Evolutionary conservation across 2,329 filamentous ascomycete genomes (phyloP).

Genomic region (Scortechinia acanthostroma): DNA sequence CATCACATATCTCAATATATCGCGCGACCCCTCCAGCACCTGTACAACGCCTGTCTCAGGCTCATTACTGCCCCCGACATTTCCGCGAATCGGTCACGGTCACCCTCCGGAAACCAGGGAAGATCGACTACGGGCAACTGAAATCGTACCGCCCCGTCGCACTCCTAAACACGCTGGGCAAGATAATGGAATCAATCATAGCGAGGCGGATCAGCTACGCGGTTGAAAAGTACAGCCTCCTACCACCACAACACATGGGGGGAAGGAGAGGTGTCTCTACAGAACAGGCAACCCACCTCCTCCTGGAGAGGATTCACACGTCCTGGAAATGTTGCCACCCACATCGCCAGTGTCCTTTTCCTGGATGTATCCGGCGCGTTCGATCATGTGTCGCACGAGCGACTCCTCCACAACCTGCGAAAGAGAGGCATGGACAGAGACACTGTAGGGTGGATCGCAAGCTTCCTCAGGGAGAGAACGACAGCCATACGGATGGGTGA

Average conservation of each 20-base stretch:
- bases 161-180: conserved; percentile 10
- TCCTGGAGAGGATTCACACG: conserved; percentile 1
- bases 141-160: conserved; percentile 15
- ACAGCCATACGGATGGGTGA: conserved; percentile 8
- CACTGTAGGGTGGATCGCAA: conserved; percentile 10
- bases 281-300: conserved; percentile 3
- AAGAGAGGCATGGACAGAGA: conserved; percentile 7
- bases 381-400: conserved; percentile 8
- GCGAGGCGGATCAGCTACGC: conserved; percentile 8
- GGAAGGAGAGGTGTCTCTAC: conserved; percentile 2
- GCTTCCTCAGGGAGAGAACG: conserved; percentile 8
- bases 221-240: conserved; percentile 6
- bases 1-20: conserved; percentile 5
- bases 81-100: conserved; percentile 4
- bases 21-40: background rate
- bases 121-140: conserved; percentile 12
- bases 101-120: conserved; percentile 10
- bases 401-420: conserved; percentile 9
- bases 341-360: conserved; percentile 3
- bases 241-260: conserved; percentile 5
- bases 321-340: background rate
- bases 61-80: background rate
- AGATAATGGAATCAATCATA: conserved; percentile 9
- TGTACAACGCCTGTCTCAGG: background rate
- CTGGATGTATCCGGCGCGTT: conserved; percentile 3